phyloP scores from a whole-genome alignment of 2,329 filamentous ascomycete species.

The Bipolaris cookei region DNA sequence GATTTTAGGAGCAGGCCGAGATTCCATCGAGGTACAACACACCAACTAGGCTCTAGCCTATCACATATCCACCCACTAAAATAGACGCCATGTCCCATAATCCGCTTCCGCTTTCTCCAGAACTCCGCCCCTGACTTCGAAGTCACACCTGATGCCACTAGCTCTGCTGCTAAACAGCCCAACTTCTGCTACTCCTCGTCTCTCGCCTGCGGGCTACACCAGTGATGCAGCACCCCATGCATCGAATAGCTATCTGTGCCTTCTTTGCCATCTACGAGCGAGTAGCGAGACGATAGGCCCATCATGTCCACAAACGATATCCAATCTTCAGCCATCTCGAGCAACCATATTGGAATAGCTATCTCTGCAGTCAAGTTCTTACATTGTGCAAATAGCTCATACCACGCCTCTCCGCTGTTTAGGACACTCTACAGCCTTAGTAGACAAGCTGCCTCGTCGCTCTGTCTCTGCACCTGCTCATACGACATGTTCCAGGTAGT shows the following conservation, averaged over 20 bases:
- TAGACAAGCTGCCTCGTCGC: slow-evolving; percentile 28
- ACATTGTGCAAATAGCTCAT: slow-evolving; percentile 24
- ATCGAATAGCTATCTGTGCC: slow-evolving; percentile 22
- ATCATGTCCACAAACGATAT: slow-evolving; percentile 25
- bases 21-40: too few relatives aligned
- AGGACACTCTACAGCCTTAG: slow-evolving; percentile 35
- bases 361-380: slow-evolving; percentile 8
- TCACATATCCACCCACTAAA: slow-evolving; percentile 17
- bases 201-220: slow-evolving; percentile 6
- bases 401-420: slow-evolving; percentile 30
- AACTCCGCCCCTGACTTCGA: slow-evolving; percentile 11
- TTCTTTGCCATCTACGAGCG: slow-evolving; percentile 23
- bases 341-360: slow-evolving; percentile 12
- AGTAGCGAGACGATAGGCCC: slow-evolving; percentile 26
- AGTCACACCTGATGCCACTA: slow-evolving; percentile 18
- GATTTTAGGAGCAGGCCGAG: too few relatives aligned
- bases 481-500: too few relatives aligned
- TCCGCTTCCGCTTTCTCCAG: slow-evolving; percentile 19
- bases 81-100: slow-evolving; percentile 14
- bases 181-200: slow-evolving; percentile 14
- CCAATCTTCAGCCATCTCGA: slow-evolving; percentile 14
- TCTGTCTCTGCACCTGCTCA: too few relatives aligned
- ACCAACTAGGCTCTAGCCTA: too few relatives aligned
- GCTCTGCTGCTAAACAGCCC: slow-evolving; percentile 12
- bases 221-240: slow-evolving; percentile 24